Evolutionary conservation across 1,284 basidiomycete species (phyloP).

Genomic region (Cutaneotrichosporon sp.): DNA sequence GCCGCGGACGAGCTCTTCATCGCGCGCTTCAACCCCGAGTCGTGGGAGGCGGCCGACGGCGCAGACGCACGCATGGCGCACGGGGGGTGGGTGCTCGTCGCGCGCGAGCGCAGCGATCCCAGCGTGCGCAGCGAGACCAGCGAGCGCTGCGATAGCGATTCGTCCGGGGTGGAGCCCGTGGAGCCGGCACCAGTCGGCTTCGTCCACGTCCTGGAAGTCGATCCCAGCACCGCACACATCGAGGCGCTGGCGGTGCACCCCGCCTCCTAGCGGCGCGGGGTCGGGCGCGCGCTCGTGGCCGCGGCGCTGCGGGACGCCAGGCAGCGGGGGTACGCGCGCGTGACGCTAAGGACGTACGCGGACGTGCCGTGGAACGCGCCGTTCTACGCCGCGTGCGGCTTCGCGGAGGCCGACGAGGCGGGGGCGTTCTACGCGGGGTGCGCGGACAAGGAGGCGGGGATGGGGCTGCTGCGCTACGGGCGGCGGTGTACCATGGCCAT

Average conservation of each 20-base stretch:
- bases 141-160: no score
- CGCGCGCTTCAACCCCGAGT: neutral
- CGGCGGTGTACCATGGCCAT: neutral
- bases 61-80: neutral
- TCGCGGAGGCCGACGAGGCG: neutral
- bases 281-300: neutral
- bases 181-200: conserved; percentile 4
- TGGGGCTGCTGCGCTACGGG: conserved; percentile 6
- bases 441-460: neutral
- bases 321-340: neutral
- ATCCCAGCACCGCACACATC: neutral
- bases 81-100: conserved; percentile 3
- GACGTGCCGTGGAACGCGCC: conserved; percentile 10
- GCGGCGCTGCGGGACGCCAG: neutral
- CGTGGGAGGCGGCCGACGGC: neutral
- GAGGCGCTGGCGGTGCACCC: conserved; percentile 6
- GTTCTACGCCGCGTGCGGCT: conserved; percentile 10
- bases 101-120: neutral
- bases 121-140: no score
- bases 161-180: no score
- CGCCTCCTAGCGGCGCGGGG: neutral
- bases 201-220: conserved; percentile 1
- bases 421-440: neutral
- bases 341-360: conserved; percentile 9
- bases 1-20: conserved; percentile 7